A percentile compares a stretch with the other conserved stretches of the same genome.
phyloP scores from a whole-genome alignment of 2,329 filamentous ascomycete genomes.

The Aureobasidium sp. region DNA sequence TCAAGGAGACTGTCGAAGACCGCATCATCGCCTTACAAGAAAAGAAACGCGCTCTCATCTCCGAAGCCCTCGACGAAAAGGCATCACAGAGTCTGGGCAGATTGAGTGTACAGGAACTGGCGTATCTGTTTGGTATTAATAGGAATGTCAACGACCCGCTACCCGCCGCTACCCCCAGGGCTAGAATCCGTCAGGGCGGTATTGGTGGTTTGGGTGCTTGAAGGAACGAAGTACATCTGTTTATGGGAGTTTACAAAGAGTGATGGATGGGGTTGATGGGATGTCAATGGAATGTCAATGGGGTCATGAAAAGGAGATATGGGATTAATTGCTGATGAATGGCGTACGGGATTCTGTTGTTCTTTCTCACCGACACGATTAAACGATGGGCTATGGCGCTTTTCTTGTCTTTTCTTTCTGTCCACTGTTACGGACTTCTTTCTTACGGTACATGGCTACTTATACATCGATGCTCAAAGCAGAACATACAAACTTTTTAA shows the following conservation, averaged over 20 bases:
- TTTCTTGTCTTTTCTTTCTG: not conserved
- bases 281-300: not conserved
- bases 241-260: not conserved
- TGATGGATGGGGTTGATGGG: not conserved
- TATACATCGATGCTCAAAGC: not conserved
- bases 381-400: not conserved
- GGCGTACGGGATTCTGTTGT: not conserved
- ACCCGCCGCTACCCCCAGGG: not conserved
- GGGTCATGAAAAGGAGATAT: not conserved
- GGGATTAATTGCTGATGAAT: not conserved
- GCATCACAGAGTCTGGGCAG: conserved; percentile 58
- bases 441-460: not conserved
- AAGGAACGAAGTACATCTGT: not conserved
- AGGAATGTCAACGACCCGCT: not conserved
- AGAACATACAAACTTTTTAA: not conserved
- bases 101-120: conserved; percentile 57
- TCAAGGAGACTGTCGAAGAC: conserved; percentile 75
- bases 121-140: conserved; percentile 53
- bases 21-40: conserved; percentile 73
- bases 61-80: conserved; percentile 69
- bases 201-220: conserved; percentile 1
- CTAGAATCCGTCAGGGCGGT: not conserved
- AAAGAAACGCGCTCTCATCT: conserved; percentile 67
- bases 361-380: not conserved
- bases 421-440: not conserved